Evolutionary conservation across 805 yeast genomes (phyloP).

Genomic region (Wickerhamiella lipophila): DNA sequence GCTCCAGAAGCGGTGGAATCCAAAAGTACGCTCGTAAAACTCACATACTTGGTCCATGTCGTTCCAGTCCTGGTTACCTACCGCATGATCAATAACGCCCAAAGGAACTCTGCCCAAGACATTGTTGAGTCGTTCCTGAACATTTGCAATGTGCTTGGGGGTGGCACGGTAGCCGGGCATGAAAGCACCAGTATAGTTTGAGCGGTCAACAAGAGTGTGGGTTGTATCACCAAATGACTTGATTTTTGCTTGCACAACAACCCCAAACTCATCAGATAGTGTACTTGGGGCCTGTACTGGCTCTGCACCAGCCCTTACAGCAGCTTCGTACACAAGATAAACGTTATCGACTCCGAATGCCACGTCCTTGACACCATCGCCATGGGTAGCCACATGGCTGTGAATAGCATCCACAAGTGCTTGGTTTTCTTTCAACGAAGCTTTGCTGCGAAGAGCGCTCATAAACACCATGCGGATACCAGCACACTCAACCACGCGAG

Average conservation of each 20-base stretch:
- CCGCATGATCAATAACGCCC: conserved; percentile 58
- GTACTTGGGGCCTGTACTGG: conserved; percentile 24
- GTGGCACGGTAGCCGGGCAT: conserved; percentile 37
- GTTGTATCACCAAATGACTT: conserved; percentile 47
- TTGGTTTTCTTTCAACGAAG: conserved; percentile 23
- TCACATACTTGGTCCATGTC: conserved; percentile 46
- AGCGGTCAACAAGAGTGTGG: conserved; percentile 52
- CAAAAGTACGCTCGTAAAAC: conserved; percentile 49
- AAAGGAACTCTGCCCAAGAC: conserved; percentile 32
- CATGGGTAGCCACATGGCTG: conserved; percentile 42
- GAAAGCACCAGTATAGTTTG: conserved; percentile 32
- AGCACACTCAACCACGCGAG: conserved; percentile 52
- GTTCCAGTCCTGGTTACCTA: conserved; percentile 65
- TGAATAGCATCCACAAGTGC: conserved; percentile 31
- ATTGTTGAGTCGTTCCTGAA: conserved; percentile 20
- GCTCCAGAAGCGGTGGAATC: conserved; percentile 72
- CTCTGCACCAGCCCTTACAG: conserved; percentile 43
- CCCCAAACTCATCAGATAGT: conserved; percentile 38
- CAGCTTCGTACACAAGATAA: conserved; percentile 33
- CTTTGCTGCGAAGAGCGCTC: conserved; percentile 29
- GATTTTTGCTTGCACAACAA: conserved; percentile 40
- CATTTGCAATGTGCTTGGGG: background rate
- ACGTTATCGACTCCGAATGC: conserved; percentile 50
- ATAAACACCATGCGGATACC: conserved; percentile 38
- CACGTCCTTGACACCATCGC: conserved; percentile 72